Percentiles rank a stretch among this genome's conserved stretches.
These are phyloP conservation scores for Fomitopsis schrenkii DNA, from an alignment of 1,284 basidiomycete genomes.

Conservation along the genomic window DNA sequence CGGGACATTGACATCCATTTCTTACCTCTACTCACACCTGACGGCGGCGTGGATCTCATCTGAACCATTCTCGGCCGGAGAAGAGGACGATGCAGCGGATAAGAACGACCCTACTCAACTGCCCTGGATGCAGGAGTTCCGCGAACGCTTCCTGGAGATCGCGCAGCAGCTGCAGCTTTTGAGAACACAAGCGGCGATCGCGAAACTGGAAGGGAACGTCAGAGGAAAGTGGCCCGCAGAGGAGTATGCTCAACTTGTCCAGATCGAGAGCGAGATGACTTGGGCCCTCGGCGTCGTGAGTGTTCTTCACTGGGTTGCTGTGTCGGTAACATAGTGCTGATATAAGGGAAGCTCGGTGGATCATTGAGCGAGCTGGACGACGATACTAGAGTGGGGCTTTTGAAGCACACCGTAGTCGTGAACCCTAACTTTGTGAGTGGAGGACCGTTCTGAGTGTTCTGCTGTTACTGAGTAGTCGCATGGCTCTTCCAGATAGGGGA, in stretches of 20 bases:
- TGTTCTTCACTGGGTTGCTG: neutral
- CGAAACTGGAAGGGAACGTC: constrained; percentile 45
- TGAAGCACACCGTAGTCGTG: constrained; percentile 40
- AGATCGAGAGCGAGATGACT: constrained; percentile 41
- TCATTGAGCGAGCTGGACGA: constrained; percentile 38
- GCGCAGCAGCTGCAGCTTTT: constrained; percentile 35
- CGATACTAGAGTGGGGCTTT: constrained; percentile 31
- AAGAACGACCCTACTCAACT: neutral
- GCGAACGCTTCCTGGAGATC: constrained; percentile 29
- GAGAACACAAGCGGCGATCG: constrained; percentile 33
- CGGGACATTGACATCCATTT: constrained; percentile 33
- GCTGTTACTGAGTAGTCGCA: neutral
- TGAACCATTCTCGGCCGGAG: constrained; percentile 7
- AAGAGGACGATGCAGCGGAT: constrained; percentile 6
- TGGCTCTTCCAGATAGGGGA: constrained; percentile 35
- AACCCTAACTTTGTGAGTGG: constrained; percentile 44
- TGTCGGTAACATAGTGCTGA: neutral
- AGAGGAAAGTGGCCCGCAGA: constrained; percentile 47
- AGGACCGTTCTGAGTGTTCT: neutral
- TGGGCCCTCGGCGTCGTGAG: constrained; percentile 36
- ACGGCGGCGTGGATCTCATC: constrained; percentile 41
- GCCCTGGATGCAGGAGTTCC: constrained; percentile 26
- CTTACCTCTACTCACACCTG: constrained; percentile 38
- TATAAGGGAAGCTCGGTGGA: constrained; percentile 32
- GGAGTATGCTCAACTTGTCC: constrained; percentile 40